These are phyloP conservation scores for Blastobotrys mokoenaii DNA, from an alignment of 805 yeast species.

Conservation along the genomic window DNA sequence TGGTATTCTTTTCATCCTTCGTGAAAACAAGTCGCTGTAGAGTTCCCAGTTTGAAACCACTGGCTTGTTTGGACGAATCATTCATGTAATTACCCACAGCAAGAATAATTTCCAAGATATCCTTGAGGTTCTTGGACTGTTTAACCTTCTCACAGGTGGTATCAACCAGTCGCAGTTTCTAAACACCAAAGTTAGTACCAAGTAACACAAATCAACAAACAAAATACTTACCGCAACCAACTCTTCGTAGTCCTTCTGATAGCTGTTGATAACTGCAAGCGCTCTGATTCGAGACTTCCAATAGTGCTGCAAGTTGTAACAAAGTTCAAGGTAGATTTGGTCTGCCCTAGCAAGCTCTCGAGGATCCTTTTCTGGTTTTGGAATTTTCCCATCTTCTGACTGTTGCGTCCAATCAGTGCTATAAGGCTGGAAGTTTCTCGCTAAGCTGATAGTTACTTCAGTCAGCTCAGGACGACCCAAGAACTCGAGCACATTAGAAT, in stretches of 20 bases:
- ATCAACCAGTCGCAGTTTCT: slow-evolving; percentile 62
- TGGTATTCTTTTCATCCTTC: slow-evolving; percentile 79
- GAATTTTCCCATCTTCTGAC: slow-evolving; percentile 27
- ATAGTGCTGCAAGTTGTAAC: slow-evolving; percentile 75
- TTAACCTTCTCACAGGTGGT: slow-evolving; percentile 61
- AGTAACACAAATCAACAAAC: background rate
- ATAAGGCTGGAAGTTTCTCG: slow-evolving; percentile 72
- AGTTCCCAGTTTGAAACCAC: slow-evolving; percentile 86
- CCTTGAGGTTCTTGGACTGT: slow-evolving; percentile 57
- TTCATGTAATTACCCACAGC: slow-evolving; percentile 97
- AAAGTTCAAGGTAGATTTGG: slow-evolving; percentile 69
- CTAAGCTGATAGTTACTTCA: slow-evolving; percentile 63
- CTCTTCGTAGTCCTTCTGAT: slow-evolving; percentile 71
- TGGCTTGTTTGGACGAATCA: slow-evolving; percentile 82
- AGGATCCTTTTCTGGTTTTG: slow-evolving; percentile 57
- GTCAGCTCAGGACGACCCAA: slow-evolving; percentile 65
- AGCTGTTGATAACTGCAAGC: slow-evolving; percentile 56
- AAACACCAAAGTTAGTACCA: background rate
- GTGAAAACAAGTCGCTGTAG: slow-evolving; percentile 82
- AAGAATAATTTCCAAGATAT: slow-evolving; percentile 73
- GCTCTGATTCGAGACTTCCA: slow-evolving; percentile 93
- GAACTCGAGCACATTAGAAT: slow-evolving; percentile 73
- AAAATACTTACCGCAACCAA: slow-evolving; percentile 33
- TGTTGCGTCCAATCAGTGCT: slow-evolving; percentile 57
- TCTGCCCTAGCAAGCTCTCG: slow-evolving; percentile 80